Percentiles rank a stretch among this genome's conserved stretches.
These are phyloP conservation scores for Epithele typhae DNA, from an alignment of 768 basidiomycete genomes.

Conservation along the genomic window DNA sequence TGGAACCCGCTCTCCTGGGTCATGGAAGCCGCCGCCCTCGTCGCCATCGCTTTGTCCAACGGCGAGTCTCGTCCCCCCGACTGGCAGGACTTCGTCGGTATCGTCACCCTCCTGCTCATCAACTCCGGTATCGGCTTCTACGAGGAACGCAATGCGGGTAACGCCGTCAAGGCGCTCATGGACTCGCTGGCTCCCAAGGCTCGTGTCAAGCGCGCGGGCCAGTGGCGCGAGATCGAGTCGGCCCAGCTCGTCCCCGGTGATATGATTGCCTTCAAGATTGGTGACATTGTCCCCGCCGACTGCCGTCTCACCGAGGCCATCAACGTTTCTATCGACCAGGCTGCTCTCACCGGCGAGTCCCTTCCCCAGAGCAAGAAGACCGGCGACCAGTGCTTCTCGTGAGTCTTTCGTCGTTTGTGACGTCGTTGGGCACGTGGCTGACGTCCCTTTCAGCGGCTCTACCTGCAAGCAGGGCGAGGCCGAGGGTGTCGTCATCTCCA, in stretches of 20 bases:
- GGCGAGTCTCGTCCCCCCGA: constrained; percentile 84
- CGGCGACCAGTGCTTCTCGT: constrained; percentile 98
- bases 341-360: constrained; percentile 96
- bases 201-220: constrained; percentile 81
- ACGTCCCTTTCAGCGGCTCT: constrained; percentile 61
- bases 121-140: constrained; percentile 99
- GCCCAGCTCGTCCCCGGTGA: constrained; percentile 90
- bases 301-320: constrained; percentile 95
- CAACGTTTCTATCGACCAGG: constrained; percentile 98
- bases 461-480: constrained; percentile 99
- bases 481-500: constrained; percentile 97
- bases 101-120: constrained; percentile 84
- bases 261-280: constrained; percentile 97
- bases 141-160: constrained; percentile 95
- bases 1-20: constrained; percentile 99
- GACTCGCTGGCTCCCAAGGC: constrained; percentile 98
- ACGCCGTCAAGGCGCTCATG: constrained; percentile 99
- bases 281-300: constrained; percentile 97
- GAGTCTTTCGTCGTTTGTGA: constrained; percentile 31
- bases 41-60: constrained; percentile 95
- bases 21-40: constrained; percentile 95
- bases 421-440: not conserved
- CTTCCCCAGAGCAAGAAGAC: constrained; percentile 89
- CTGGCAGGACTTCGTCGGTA: constrained; percentile 98
- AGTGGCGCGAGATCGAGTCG: constrained; percentile 90